Conservation (phyloP, 1,284 basidiomycete species). For the Austroboletus novae-zelandiae region DNA sequence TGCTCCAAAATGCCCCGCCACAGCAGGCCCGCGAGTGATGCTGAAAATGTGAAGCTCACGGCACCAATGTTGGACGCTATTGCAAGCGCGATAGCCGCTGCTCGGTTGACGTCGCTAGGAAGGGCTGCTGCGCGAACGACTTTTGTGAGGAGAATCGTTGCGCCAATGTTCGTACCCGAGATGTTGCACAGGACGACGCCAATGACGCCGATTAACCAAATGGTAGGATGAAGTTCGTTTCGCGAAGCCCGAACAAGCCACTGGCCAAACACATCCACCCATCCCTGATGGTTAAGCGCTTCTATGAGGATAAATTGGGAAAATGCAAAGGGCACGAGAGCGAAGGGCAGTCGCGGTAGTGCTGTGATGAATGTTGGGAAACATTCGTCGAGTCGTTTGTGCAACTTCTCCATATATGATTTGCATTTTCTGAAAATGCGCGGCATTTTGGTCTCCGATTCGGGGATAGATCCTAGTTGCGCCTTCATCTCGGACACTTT, state of each 20-base stretch:
- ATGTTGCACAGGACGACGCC: conserved; percentile 84
- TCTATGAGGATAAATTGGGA: conserved; percentile 95
- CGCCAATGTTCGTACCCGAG: conserved; percentile 93
- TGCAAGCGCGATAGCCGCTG: conserved; percentile 62
- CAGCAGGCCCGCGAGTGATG: conserved; percentile 86
- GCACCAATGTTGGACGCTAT: conserved; percentile 91
- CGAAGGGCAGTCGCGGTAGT: conserved; percentile 71
- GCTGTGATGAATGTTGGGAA: conserved; percentile 80
- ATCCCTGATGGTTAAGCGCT: conserved; percentile 80
- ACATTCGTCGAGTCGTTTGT: conserved; percentile 31
- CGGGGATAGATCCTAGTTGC: background rate
- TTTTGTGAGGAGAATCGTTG: conserved; percentile 85
- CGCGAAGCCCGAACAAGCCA: conserved; percentile 61
- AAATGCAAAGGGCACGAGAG: conserved; percentile 90
- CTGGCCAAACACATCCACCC: conserved; percentile 82
- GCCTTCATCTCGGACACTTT: background rate
- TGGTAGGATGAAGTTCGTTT: conserved; percentile 45
- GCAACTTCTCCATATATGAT: conserved; percentile 18
- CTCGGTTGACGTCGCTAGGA: conserved; percentile 28
- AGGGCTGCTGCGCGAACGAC: conserved; percentile 37
- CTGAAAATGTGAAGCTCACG: conserved; percentile 87
- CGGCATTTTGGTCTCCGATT: background rate
- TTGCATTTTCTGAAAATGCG: conserved; percentile 14
- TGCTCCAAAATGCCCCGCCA: conserved; percentile 82
- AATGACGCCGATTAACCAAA: conserved; percentile 57